A percentile compares a stretch with the other conserved stretches of the same genome.
phyloP scores from a whole-genome alignment of 2,329 filamentous ascomycete genomes.

The Penicillium nordicum region DNA sequence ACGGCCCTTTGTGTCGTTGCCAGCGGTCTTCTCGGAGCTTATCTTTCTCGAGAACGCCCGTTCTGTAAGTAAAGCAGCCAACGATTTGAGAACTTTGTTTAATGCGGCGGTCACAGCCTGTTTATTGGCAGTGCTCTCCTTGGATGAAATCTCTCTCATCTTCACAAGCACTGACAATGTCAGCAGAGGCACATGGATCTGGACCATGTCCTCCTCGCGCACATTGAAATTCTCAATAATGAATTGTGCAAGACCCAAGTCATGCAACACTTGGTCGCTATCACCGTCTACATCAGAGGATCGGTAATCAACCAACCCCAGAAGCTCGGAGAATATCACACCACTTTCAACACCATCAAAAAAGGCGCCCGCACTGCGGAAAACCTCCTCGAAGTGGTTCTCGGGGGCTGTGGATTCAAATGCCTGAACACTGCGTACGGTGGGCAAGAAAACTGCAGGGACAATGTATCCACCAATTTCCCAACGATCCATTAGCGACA shows the following conservation, averaged over 20 bases:
- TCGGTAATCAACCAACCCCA: conserved; percentile 59
- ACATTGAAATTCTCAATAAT: conserved; percentile 87
- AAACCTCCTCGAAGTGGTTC: conserved; percentile 75
- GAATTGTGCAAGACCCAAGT: conserved; percentile 73
- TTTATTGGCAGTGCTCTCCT: conserved; percentile 15
- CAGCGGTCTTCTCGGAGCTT: conserved; percentile 21
- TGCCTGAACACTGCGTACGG: conserved; percentile 72
- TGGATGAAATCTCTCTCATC: conserved; percentile 38
- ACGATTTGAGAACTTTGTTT: conserved; percentile 29
- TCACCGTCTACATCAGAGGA: conserved; percentile 49
- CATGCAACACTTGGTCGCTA: conserved; percentile 54
- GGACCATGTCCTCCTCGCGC: conserved; percentile 91
- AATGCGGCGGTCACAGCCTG: conserved; percentile 25
- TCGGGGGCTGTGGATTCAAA: conserved; percentile 69
- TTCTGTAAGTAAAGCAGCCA: conserved; percentile 46
- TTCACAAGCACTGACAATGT: conserved; percentile 60
- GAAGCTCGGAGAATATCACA: conserved; percentile 82
- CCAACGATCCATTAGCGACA: conserved; percentile 97
- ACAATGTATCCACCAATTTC: conserved; percentile 90
- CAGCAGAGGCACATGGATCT: conserved; percentile 75
- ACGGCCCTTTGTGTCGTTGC: conserved; percentile 17
- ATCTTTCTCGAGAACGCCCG: conserved; percentile 50
- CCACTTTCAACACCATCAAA: conserved; percentile 96
- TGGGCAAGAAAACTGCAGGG: conserved; percentile 80
- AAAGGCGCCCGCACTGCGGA: conserved; percentile 90